Evolutionary conservation across 2,329 filamentous ascomycete species (phyloP).

Genomic region (Magnaporthales sp.): DNA sequence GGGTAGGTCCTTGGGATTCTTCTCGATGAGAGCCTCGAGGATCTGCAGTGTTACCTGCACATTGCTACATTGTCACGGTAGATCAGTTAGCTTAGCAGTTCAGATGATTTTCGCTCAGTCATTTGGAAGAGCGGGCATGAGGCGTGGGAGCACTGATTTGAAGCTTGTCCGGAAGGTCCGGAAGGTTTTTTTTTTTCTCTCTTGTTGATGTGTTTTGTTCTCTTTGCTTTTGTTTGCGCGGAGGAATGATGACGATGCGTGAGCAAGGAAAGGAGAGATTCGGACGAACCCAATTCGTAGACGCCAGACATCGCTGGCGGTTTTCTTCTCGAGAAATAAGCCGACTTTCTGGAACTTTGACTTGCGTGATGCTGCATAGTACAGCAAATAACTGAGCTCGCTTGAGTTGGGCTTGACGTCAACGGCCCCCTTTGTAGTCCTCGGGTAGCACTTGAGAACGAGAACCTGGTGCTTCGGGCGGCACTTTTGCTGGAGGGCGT

Average conservation of each 20-base stretch:
- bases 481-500: conserved; percentile 57
- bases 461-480: conserved; percentile 96
- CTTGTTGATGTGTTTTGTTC: background rate
- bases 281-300: conserved; percentile 67
- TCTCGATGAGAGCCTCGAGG: conserved; percentile 83
- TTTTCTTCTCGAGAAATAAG: conserved; percentile 89
- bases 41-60: conserved; percentile 94
- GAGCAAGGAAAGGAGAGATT: background rate
- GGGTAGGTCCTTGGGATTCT: conserved; percentile 80
- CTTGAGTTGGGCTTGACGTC: conserved; percentile 94
- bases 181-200: background rate
- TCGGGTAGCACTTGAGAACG: conserved; percentile 92
- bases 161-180: background rate
- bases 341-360: conserved; percentile 96
- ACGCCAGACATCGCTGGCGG: conserved; percentile 83
- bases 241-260: background rate
- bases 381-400: conserved; percentile 93
- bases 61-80: conserved; percentile 49
- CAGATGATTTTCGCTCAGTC: background rate
- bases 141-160: background rate
- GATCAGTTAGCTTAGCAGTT: background rate
- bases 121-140: background rate
- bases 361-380: conserved; percentile 89
- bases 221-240: background rate
- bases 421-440: conserved; percentile 80